phyloP scores from a whole-genome alignment of 2,329 filamentous ascomycete genomes.

The Cucurbitaria berberidis region DNA sequence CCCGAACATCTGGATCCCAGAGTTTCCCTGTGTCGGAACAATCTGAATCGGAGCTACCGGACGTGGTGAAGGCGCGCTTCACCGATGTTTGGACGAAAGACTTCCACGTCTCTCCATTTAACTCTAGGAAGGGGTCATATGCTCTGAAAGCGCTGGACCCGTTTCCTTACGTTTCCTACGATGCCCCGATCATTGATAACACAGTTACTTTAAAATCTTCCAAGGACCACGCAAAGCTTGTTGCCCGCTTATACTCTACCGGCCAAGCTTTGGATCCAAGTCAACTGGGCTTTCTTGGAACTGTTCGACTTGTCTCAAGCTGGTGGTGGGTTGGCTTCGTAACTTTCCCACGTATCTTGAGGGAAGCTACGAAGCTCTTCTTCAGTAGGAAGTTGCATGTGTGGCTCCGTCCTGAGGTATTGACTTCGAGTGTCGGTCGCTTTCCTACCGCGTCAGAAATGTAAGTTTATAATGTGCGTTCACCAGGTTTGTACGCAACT shows the following conservation, averaged over 20 bases:
- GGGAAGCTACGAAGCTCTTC: slow-evolving; percentile 65
- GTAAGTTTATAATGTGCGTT: slow-evolving; percentile 20
- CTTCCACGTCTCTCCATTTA: slow-evolving; percentile 80
- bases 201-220: slow-evolving; percentile 68
- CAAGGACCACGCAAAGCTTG: slow-evolving; percentile 65
- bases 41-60: slow-evolving; percentile 1
- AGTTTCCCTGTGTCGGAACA: slow-evolving; percentile 3
- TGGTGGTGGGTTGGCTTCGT: slow-evolving; percentile 74
- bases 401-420: slow-evolving; percentile 69
- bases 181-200: slow-evolving; percentile 57
- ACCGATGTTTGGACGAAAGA: slow-evolving; percentile 69
- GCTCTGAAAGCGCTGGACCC: slow-evolving; percentile 55
- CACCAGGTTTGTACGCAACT: slow-evolving; percentile 1
- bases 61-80: slow-evolving; percentile 46
- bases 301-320: slow-evolving; percentile 55
- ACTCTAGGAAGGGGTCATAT: slow-evolving; percentile 59
- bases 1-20: slow-evolving; percentile 20
- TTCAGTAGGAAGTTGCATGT: slow-evolving; percentile 65
- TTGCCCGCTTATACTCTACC: slow-evolving; percentile 65
- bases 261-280: slow-evolving; percentile 59
- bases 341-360: slow-evolving; percentile 70
- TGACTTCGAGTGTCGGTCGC: slow-evolving; percentile 62
- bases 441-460: slow-evolving; percentile 59
- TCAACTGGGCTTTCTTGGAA: slow-evolving; percentile 53
- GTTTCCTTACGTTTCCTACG: slow-evolving; percentile 40